Evolutionary conservation across 495 filamentous ascomycete species (phyloP), one percentile per base, ranked within the genome.

Genomic region (Penicillium desertorum): DNA sequence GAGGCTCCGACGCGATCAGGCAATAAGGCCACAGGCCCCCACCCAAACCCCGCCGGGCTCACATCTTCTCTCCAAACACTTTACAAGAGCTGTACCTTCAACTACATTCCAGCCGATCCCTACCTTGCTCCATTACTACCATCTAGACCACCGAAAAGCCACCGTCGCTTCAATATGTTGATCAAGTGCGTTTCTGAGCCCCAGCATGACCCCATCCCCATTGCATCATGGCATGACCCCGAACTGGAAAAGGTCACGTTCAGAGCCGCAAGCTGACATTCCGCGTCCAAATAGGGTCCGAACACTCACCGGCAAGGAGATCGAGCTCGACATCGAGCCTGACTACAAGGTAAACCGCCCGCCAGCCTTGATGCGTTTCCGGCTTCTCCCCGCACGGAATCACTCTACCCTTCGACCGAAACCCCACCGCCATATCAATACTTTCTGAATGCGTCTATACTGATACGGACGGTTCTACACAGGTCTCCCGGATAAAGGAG

Each of bases 231-330:
- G 54, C 25, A 45, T 25, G 30, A 48, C 56, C 46, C 51, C 27
- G 17, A 32, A 45, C 37, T 25, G 22, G 14, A n/a, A 37, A 22
- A 17, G 32, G 39, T 51, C 45, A 16, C 3, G 3, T 4, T 25
- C 27, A 56, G 59, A 47, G 11, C 37, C 42, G 22, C 36, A 41
- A 45, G 46, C 61, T 69, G 42, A 67, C 55, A 56, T 47, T 30
- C 11, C 27, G 10, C 27, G 46, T 49, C 37, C 25, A 20, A n/a
- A 32, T 43, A 98, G 94, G 80, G 94, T 98, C 72, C 89, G 94
- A 67, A 98, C 94, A 64, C 86, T 98, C 55, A 98, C 94, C 50
- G 95, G 94, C 65, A 97, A 98, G 79, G 90, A 98, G 76, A 98
- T 98, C 75, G 92, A 96, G 77, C 84, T 98, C 54, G 92, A 98